Evolutionary conservation across 2,329 filamentous ascomycete species (phyloP), one percentile per base, ranked within the genome.

Genomic region (Aspergillus floridensis): DNA sequence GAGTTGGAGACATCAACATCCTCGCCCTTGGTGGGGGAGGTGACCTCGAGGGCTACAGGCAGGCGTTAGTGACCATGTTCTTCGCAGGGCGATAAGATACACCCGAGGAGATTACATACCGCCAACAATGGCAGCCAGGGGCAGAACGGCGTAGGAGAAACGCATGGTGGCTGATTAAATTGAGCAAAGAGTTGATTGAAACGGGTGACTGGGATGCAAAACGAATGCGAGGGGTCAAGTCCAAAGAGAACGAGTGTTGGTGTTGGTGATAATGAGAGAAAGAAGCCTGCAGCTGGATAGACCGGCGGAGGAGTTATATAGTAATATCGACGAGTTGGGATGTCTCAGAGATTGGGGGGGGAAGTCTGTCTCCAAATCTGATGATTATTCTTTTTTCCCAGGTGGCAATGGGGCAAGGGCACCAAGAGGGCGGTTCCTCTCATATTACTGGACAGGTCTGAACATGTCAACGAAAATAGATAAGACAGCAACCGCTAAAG

Each of bases 21-120:
- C 7, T 63, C 67, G 53, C 67, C 67, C 59, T 72, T 67, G 53
- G 64, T 63, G 26, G 76, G 76, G 38, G 69, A 68, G 24, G 72
- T 76, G 58, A 78, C 68, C 8, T 63, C 58, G 47, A 77, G 63
- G 53, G 74, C 75, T 77, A 31, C 2, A 19, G 26, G 11, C 32
- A 10, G 6, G n/a, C 12, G 41, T 35, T 31, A 47, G 44, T 61
- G 41, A 63, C 53, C 26, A 38, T 11, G 8, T 11, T 11, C 11
- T 24, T 53, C 21, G 22, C n/a, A 24, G 19, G 22, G 3, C 4
- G 22, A 22, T 22, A 4, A 22, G 22, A 22, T 22, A 4, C 22
- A 24, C 2, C n/a, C 12, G 21, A 35, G 24, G n/a, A 46, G 26
- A 19, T 8, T 22, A 63, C 68, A 51, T 61, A 73, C 71, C 71